phyloP scores from a whole-genome alignment of 2,329 filamentous ascomycete genomes.

The Tolypocladium cylindrosporum region DNA sequence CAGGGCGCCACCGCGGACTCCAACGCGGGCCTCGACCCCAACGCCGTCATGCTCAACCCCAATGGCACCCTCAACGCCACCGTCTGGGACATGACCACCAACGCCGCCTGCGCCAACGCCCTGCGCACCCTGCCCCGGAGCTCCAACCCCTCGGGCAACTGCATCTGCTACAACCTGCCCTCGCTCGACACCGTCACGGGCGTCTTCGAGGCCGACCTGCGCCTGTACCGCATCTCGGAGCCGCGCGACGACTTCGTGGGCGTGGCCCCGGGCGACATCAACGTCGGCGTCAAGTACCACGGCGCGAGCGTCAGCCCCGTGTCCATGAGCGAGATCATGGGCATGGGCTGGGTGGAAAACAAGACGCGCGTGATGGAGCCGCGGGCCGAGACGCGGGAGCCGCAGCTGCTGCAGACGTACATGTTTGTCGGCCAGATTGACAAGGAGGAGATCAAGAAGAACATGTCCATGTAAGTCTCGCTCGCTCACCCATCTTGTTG shows the following conservation, averaged over 20 bases:
- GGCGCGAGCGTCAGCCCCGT: conserved; percentile 33
- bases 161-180: conserved; percentile 74
- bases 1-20: neutral
- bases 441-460: conserved; percentile 37
- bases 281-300: conserved; percentile 43
- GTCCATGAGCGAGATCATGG: conserved; percentile 13
- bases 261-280: conserved; percentile 40
- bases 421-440: conserved; percentile 63
- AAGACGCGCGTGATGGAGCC: conserved; percentile 5
- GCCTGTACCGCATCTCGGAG: conserved; percentile 59
- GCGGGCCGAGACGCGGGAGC: conserved; percentile 8
- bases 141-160: conserved; percentile 66
- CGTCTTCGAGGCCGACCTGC: conserved; percentile 66
- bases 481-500: neutral
- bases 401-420: conserved; percentile 49
- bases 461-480: conserved; percentile 50
- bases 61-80: conserved; percentile 41
- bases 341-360: conserved; percentile 13
- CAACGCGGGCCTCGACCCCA: neutral
- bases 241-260: conserved; percentile 43
- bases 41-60: conserved; percentile 24
- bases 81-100: conserved; percentile 45
- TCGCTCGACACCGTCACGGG: conserved; percentile 58
- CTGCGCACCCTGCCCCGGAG: conserved; percentile 46
- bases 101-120: conserved; percentile 46